These are phyloP conservation scores for Gyrodon lividus DNA, from an alignment of 768 basidiomycete genomes.

Conservation along the genomic window DNA sequence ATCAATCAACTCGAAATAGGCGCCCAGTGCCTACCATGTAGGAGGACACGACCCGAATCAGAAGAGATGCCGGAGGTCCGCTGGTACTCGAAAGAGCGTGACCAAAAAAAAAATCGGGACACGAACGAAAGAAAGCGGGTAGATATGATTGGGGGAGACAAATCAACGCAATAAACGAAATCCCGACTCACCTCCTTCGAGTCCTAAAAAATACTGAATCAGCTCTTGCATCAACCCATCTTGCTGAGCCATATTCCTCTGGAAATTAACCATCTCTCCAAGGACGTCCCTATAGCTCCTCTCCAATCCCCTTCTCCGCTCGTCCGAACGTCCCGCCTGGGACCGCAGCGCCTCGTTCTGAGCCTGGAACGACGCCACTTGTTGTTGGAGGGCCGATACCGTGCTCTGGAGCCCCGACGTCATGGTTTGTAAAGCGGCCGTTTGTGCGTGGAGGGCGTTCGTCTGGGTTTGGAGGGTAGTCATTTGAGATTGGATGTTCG, in stretches of 20 bases:
- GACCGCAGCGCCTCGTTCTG: conserved; percentile 33
- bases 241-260: conserved; percentile 77
- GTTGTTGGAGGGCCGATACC: conserved; percentile 29
- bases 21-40: too few relatives aligned
- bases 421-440: conserved; percentile 32
- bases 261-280: conserved; percentile 70
- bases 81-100: background rate
- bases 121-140: background rate
- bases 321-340: conserved; percentile 39
- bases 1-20: too few relatives aligned
- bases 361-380: conserved; percentile 24
- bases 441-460: conserved; percentile 35
- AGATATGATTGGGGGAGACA: background rate
- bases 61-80: background rate
- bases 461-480: conserved; percentile 30
- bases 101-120: too few relatives aligned
- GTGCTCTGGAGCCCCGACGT: conserved; percentile 25
- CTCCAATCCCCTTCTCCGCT: conserved; percentile 57
- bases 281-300: conserved; percentile 67
- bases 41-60: background rate
- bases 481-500: conserved; percentile 27
- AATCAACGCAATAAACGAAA: conserved; percentile 11
- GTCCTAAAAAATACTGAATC: conserved; percentile 76
- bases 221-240: conserved; percentile 80
- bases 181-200: conserved; percentile 52